Base-by-base conservation (phyloP, 2,329 filamentous ascomycete genomes). In the Aureobasidium sp. region DNA sequence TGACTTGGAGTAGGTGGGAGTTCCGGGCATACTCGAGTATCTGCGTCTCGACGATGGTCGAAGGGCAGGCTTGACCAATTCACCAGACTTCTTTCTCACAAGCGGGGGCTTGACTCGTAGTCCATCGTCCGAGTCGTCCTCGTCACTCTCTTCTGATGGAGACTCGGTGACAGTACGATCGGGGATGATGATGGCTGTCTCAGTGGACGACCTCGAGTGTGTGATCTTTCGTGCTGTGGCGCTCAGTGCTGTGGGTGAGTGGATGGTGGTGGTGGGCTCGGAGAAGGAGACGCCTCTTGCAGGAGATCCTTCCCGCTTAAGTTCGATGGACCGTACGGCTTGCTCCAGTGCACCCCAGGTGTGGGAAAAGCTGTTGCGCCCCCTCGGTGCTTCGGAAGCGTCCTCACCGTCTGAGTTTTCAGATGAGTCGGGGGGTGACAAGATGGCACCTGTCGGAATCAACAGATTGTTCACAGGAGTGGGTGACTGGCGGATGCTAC, bases 61-160 rank as follows among this genome's bases (percentile, higher is more conserved):
- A 57, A 99, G 83, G 25, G 94, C 94, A 13, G 94, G 94, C 68
- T 94, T 87, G 62, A 99, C 94, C 39, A 99, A 82, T 76, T 99
- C 94, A 39, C 94, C 94, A 42, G 94, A 97, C 81, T 99, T 99
- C 79, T 99, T 99, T 69, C 94, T 87, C 11, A 99, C 86, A 86
- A 97, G 95, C 59, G 86, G 86, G n/a, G 92, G 91, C 76, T 94
- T 95, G 36, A 66, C 62, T 21, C 65, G 64, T 34, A 66, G 65
- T 15, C 71, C 65, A 21, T 78, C 87, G 77, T 73, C 21, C 1
- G 21, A 21, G 21, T 21, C 66, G 75, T 83, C 70, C 63, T 84
- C 80, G 67, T 79, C 81, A 49, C 81, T 82, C 39, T 75, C 73
- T 25, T 59, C 75, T 47, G 76, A 78, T 59, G 74, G 74, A 16